phyloP scores from a whole-genome alignment of 352 stramenopile species.

The Pythium pyrilobum region DNA sequence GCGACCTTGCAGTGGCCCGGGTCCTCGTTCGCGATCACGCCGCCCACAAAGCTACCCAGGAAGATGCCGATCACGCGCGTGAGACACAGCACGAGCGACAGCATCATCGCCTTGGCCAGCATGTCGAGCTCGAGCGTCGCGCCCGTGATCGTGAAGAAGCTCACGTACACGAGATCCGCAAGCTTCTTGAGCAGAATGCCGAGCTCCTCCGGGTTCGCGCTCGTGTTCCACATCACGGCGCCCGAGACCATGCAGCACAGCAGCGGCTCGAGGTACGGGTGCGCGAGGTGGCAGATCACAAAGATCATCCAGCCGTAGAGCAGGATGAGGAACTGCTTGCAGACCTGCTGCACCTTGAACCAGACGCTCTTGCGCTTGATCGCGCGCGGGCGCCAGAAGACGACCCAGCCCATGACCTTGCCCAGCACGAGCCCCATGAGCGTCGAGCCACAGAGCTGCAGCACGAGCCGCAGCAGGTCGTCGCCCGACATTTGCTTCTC shows the following conservation, averaged over 20 bases:
- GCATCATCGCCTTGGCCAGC: slow-evolving; percentile 46
- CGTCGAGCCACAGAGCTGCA: slow-evolving; percentile 50
- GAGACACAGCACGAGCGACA: slow-evolving; percentile 48
- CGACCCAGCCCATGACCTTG: slow-evolving; percentile 49
- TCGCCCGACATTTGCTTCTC: slow-evolving; percentile 43
- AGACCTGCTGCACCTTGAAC: slow-evolving; percentile 30
- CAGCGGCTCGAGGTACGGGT: slow-evolving; percentile 60
- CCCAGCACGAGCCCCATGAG: slow-evolving; percentile 40
- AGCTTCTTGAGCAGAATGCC: slow-evolving; percentile 43
- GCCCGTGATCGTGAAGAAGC: slow-evolving; percentile 70
- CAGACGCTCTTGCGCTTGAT: slow-evolving; percentile 54
- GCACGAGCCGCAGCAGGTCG: slow-evolving; percentile 23
- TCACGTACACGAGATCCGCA: slow-evolving; percentile 61
- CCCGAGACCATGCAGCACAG: slow-evolving; percentile 67
- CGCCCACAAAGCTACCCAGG: slow-evolving; percentile 48
- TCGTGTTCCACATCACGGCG: slow-evolving; percentile 62
- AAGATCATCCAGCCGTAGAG: slow-evolving; percentile 61
- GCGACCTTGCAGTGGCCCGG: slow-evolving; percentile 38
- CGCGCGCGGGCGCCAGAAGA: slow-evolving; percentile 41
- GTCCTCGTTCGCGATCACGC: slow-evolving; percentile 38
- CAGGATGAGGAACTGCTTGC: slow-evolving; percentile 55
- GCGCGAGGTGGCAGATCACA: slow-evolving; percentile 46
- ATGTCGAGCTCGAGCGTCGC: slow-evolving; percentile 62
- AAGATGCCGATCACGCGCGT: slow-evolving; percentile 56
- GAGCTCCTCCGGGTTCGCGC: slow-evolving; percentile 47